phyloP scores from a whole-genome alignment of 768 basidiomycete genomes.

The Cubamyces lactineus region DNA sequence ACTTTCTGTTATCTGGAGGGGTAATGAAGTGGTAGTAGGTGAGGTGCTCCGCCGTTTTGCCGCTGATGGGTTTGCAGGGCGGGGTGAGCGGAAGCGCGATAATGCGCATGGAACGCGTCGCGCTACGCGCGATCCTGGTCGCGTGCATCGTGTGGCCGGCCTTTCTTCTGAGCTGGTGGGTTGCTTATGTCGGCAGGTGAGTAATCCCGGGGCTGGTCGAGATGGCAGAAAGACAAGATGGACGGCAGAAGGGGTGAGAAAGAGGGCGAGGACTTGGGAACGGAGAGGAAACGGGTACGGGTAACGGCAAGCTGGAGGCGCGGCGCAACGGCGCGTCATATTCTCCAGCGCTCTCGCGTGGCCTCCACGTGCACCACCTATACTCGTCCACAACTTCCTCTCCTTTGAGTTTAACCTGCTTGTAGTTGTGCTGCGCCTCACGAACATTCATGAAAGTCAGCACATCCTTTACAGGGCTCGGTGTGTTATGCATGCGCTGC shows the following conservation, averaged over 20 bases:
- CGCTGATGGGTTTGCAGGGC: slow-evolving; percentile 21
- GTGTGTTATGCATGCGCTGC: no score
- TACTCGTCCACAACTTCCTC: slow-evolving; percentile 1
- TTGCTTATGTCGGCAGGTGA: not conserved
- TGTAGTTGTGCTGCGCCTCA: no score
- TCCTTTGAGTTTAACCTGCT: no score
- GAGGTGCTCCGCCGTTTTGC: slow-evolving; percentile 29
- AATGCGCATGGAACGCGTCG: slow-evolving; percentile 45
- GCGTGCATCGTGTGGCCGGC: slow-evolving; percentile 5
- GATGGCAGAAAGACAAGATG: not conserved
- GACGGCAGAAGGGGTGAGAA: not conserved
- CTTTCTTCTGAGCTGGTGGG: not conserved
- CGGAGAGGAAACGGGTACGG: not conserved
- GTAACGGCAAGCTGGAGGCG: slow-evolving; percentile 10
- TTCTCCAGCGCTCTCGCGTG: slow-evolving; percentile 2
- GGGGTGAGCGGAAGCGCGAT: slow-evolving; percentile 49
- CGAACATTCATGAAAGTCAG: no score
- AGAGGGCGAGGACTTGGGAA: no score
- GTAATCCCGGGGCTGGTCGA: not conserved
- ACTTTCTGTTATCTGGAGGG: slow-evolving; percentile 31
- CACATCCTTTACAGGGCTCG: no score
- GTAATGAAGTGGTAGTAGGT: slow-evolving; percentile 49
- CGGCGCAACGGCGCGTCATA: slow-evolving; percentile 19
- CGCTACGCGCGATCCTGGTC: slow-evolving; percentile 19
- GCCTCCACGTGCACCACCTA: slow-evolving; percentile 9